Evolutionary conservation across 108 stramenopile species (phyloP), one percentile per base, ranked within the genome.

Genomic region (Discostella stelligeroides): DNA sequence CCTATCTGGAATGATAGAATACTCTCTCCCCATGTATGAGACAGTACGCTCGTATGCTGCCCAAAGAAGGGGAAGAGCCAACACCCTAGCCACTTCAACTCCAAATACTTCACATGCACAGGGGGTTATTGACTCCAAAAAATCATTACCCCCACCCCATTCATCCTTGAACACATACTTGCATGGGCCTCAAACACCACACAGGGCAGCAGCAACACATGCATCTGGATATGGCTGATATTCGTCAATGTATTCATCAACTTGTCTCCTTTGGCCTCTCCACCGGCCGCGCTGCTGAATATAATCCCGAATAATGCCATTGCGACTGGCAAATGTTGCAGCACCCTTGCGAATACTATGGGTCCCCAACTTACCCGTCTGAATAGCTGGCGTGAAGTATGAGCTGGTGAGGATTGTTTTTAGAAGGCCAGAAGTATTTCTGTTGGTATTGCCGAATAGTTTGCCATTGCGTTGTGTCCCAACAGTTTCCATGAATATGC

Each of bases 191-290:
- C 28, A 30, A 7, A 12, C 15, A 12, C 58, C 58, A 8, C 58
- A 59, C 6, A 59, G 58, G 2, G 4, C 2, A 3, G 14, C 5
- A 3, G 58, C 58, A 30, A 18, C 28, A 2, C 2, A 0, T 10
- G 58, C 58, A 34, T 59, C 58, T 0, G 58, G 58, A 30, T 34
- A 59, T 1, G 58, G 24, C 58, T 34, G 1, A 17, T 30, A 10
- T 34, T 34, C 34, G 17, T 59, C 58, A 34, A 59, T 59, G 7
- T 59, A 59, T 2, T 10, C 34, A 34, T 59, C 58, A 34, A 59
- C 58, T 17, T 34, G 7, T 7, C 17, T 1, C 58, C 2, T 34
- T 1, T 34, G 28, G 2, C 58, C 58, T 17, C 34, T 59, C 29
- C 58, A 27, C 11, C 58, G 24, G 1, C 58, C 58, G 34, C 29